phyloP scores from a whole-genome alignment of 306 rosid genomes.

The Citrullus amarus region DNA sequence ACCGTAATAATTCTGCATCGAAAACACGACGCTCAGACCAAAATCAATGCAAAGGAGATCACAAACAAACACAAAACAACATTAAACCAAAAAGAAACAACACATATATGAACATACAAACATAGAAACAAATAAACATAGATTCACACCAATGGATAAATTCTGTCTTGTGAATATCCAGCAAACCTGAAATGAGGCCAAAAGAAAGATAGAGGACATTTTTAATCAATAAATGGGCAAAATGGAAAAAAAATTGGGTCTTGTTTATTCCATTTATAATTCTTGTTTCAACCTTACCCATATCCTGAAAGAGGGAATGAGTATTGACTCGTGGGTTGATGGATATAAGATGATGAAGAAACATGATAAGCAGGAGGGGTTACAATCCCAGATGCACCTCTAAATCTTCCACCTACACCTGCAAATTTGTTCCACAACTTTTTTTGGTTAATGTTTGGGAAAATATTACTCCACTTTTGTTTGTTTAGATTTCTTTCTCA shows the following conservation, averaged over 20 bases:
- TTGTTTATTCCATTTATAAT: not conserved
- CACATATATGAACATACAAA: not conserved
- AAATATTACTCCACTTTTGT: not conserved
- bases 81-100: not conserved
- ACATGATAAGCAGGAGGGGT: constrained; percentile 54
- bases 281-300: constrained; percentile 31
- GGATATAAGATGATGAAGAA: constrained; percentile 50
- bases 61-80: constrained; percentile 1
- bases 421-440: not conserved
- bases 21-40: not conserved
- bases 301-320: constrained; percentile 70
- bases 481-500: not conserved
- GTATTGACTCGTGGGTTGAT: constrained; percentile 64
- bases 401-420: constrained; percentile 47
- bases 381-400: constrained; percentile 42
- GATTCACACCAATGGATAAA: constrained; percentile 53
- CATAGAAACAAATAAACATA: not conserved
- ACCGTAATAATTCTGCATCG: constrained; percentile 51
- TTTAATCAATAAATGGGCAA: not conserved
- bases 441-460: not conserved
- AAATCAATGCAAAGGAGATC: not conserved
- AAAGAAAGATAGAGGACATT: not conserved
- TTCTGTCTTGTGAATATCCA: constrained; percentile 69
- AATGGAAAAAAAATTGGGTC: not conserved
- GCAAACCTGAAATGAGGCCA: constrained; percentile 37